phyloP scores from a whole-genome alignment of 2,329 filamentous ascomycete species.

The Samsoniella hepiali region DNA sequence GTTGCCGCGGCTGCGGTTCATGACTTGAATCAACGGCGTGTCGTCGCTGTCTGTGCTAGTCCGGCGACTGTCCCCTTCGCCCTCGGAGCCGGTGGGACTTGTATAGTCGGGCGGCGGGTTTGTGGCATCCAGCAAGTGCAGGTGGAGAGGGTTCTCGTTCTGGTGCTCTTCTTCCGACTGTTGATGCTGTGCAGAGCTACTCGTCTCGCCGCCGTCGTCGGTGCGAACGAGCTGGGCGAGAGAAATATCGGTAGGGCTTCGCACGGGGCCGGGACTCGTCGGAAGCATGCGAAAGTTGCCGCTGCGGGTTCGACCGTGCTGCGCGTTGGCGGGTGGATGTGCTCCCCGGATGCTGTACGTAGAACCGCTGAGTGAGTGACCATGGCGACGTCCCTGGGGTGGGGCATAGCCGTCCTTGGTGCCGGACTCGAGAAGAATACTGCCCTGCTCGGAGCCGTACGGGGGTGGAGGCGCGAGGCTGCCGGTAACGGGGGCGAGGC shows the following conservation, averaged over 20 bases:
- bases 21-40: slow-evolving; percentile 48
- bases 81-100: slow-evolving; percentile 60
- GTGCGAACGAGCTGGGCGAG: slow-evolving; percentile 75
- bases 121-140: slow-evolving; percentile 51
- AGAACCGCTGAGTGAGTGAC: slow-evolving; percentile 41
- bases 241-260: slow-evolving; percentile 94
- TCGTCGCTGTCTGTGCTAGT: slow-evolving; percentile 59
- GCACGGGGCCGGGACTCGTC: slow-evolving; percentile 81
- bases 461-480: slow-evolving; percentile 92
- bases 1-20: slow-evolving; percentile 49
- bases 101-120: slow-evolving; percentile 70
- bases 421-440: slow-evolving; percentile 87
- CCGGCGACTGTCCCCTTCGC: slow-evolving; percentile 42
- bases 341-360: slow-evolving; percentile 41
- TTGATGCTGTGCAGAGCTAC: slow-evolving; percentile 39
- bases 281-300: slow-evolving; percentile 76
- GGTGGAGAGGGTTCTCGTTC: slow-evolving; percentile 37
- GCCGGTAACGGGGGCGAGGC: slow-evolving; percentile 90
- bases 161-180: slow-evolving; percentile 22
- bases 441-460: slow-evolving; percentile 95
- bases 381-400: slow-evolving; percentile 43
- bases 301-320: slow-evolving; percentile 71
- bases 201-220: slow-evolving; percentile 71
- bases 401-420: slow-evolving; percentile 56
- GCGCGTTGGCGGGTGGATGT: slow-evolving; percentile 45